Percentiles rank a stretch among this genome's conserved stretches.
Conservation (phyloP, 169 alveolate species). For the Amoebophrya sp. region DNA sequence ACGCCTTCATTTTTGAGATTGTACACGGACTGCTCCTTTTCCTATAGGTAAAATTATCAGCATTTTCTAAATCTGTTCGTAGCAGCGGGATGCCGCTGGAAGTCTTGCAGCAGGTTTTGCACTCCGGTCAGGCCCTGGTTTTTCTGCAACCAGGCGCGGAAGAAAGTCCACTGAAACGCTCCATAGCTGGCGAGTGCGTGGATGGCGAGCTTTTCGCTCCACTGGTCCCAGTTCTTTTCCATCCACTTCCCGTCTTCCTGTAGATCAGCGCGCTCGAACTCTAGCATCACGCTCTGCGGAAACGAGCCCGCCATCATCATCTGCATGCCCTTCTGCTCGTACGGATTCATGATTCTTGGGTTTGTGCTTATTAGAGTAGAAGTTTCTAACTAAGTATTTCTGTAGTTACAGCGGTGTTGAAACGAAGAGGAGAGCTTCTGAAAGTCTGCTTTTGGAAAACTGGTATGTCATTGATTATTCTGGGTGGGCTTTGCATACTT, state of each 20-base stretch:
- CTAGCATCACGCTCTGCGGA: not conserved
- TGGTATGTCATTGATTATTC: too few relatives aligned
- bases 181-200: not conserved
- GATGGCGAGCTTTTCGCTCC: not conserved
- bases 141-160: not conserved
- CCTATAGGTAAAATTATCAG: not conserved
- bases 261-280: not conserved
- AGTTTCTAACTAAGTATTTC: too few relatives aligned
- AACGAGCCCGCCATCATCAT: not conserved
- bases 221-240: not conserved
- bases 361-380: not conserved
- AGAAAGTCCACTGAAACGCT: not conserved
- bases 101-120: not conserved
- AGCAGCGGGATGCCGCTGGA: not conserved
- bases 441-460: too few relatives aligned
- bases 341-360: not conserved
- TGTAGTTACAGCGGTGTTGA: too few relatives aligned
- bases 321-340: not conserved
- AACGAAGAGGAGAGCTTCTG: too few relatives aligned
- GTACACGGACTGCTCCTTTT: not conserved
- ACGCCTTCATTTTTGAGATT: not conserved
- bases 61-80: not conserved
- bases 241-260: not conserved
- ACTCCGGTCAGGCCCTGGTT: slow-evolving; percentile 3
- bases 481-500: too few relatives aligned